Conservation (phyloP, 352 stramenopile genomes). For the Globisporangium lucens region DNA sequence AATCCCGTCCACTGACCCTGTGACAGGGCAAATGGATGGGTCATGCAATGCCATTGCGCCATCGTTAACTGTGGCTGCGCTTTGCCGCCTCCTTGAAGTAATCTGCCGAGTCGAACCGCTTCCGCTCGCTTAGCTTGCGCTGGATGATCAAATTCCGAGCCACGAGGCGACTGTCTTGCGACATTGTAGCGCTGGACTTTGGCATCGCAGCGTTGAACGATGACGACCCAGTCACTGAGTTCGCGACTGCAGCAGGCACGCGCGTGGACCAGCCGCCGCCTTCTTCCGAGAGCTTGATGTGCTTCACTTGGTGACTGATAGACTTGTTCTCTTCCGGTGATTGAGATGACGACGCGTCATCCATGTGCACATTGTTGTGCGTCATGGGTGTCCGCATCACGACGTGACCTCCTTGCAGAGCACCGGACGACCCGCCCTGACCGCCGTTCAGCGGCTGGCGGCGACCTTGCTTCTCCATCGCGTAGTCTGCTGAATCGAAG, state of each 20-base stretch:
- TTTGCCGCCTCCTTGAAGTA: conserved; percentile 59
- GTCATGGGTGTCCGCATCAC: conserved; percentile 22
- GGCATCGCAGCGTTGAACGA: conserved; percentile 14
- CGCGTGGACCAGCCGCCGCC: conserved; percentile 23
- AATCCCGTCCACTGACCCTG: background rate
- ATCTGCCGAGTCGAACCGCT: conserved; percentile 77
- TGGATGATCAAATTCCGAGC: conserved; percentile 65
- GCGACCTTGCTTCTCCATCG: conserved; percentile 57
- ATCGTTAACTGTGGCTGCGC: conserved; percentile 7
- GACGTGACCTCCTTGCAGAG: conserved; percentile 19
- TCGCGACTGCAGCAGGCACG: background rate
- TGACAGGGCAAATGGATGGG: background rate
- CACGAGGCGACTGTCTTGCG: conserved; percentile 33
- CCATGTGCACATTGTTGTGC: background rate
- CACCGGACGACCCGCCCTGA: conserved; percentile 20
- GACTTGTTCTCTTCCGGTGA: conserved; percentile 18
- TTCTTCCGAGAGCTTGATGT: conserved; percentile 69
- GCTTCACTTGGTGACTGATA: conserved; percentile 68
- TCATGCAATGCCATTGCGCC: background rate
- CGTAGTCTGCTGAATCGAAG: conserved; percentile 81
- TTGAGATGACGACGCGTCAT: background rate
- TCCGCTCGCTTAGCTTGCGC: conserved; percentile 62
- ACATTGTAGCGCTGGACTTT: conserved; percentile 22
- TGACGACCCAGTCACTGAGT: background rate
- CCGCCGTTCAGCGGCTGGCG: conserved; percentile 11